Base-by-base conservation (phyloP, 108 stramenopile species). In the Stephanodiscus minutulus region DNA sequence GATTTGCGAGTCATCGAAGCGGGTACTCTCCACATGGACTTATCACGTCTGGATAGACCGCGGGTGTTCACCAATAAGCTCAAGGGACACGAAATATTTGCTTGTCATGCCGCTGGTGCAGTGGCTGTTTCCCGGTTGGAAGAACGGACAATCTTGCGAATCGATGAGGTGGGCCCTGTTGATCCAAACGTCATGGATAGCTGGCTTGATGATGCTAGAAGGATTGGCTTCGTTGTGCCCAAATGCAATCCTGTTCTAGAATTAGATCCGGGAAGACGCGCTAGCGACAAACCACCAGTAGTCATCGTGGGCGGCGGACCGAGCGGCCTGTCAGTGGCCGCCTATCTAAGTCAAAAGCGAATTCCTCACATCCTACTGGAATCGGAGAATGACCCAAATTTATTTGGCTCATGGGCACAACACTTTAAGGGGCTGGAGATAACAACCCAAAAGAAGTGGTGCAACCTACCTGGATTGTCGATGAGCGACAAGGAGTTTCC, bases 401-500 rank as follows among this genome's bases (percentile, higher is more conserved):
- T 56, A 21, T 70, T 85, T 66, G 81, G 81, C 24, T 84, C 83
- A 18, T 84, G 83, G 83, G 46, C 69, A 41, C 44, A 77, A 1
- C 66, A 81, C 61, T 81, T 76, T 24, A 55, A 44, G 13, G 80
- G 80, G 22, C 29, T 80, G 7, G 79, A 81, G 37, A 57, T 84
- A n/a, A 84, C 83, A 5, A 71, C 80, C 0, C 79, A 84, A 66
- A 81, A 81, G 66, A 73, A 74, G 49, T 84, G 80, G 79, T 84
- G 83, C 54, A 67, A 56, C 64, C 74, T 84, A 17, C 64, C 83
- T 68, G 83, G 83, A 7, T 73, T 76, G 41, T 46, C 61, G 15
- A 81, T 81, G 67, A 70, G 36, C 36, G 57, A 74, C 41, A 60
- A 52, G 43, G 79, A 81, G 17, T 81, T 69, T 65, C 68, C 72